Base-by-base conservation (phyloP, 2,329 filamentous ascomycete species). In the Eutypa lata region DNA sequence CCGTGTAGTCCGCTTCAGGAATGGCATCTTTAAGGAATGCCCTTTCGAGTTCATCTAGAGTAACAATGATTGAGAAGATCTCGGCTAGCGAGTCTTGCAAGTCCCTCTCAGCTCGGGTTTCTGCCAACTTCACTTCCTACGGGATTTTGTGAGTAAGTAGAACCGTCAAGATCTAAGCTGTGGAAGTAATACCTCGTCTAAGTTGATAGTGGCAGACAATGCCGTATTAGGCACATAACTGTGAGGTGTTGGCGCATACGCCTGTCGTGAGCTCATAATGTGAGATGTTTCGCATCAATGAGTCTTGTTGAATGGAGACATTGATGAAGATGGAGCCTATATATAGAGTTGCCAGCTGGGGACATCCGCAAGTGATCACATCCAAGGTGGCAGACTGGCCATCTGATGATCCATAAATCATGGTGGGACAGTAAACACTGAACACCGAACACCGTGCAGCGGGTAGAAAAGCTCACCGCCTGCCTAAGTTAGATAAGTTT, bases 21-120 rank as follows among this genome's bases (percentile, higher is more conserved):
- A 99, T 88, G 21, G 91, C 93, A 77, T 99, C 94, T 67, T 96
- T 95, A 38, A 99, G 83, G 67, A 96, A 99, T 0, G 93, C 95
- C 71, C 95, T 96, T 67, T 99, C 94, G 2, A 99, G 82, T 58
- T 95, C 91, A 68, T 99, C 94, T 3, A 99, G 79, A 0, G 94
- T 97, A 56, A 97, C 83, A 37, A 99, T 93, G 61, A 99, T 97
- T 74, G 92, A 96, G 73, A 97, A 99, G 22, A 99, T 87, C 73
- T 99, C 94, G 51, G 93, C 94, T 14, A 99, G 84, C 1, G 94
- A 97, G 67, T 97, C 94, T 70, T 97, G 91, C 1, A 97, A 79
- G 68, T 99, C 92, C 56, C 93, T 87, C 74, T 97, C 93, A 40
- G 90, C 88, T 61, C 89, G 86, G 21, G 88, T 95, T 38, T 90